Evolutionary conservation across 805 yeast genomes (phyloP).

Genomic region (Yamadazyma kitorensis): DNA sequence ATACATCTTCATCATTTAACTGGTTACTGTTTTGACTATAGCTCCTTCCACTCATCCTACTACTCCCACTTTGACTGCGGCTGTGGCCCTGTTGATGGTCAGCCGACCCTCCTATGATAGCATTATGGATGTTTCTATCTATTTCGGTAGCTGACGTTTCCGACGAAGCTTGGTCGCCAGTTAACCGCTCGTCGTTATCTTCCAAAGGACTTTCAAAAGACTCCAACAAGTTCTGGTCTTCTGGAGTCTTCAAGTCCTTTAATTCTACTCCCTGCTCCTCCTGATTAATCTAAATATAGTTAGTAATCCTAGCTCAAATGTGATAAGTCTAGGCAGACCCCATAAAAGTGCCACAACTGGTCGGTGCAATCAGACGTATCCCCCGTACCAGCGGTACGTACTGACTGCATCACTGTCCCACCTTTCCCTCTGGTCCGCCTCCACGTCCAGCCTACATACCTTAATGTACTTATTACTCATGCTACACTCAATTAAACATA

Average conservation of each 20-base stretch:
- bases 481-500: too few relatives aligned
- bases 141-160: constrained; percentile 13
- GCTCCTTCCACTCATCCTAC: neutral
- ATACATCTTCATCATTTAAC: neutral
- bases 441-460: too few relatives aligned
- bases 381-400: too few relatives aligned
- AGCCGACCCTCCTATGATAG: constrained; percentile 5
- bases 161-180: constrained; percentile 4
- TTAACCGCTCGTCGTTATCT: constrained; percentile 3
- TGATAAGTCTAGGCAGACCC: too few relatives aligned
- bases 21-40: neutral
- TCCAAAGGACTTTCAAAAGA: neutral
- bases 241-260: constrained; percentile 1
- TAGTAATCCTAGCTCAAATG: constrained; percentile 5
- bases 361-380: too few relatives aligned
- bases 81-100: neutral
- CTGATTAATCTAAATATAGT: constrained; percentile 4
- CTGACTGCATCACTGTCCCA: too few relatives aligned
- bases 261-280: constrained; percentile 8
- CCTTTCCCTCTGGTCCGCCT: too few relatives aligned
- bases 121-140: constrained; percentile 17
- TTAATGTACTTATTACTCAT: too few relatives aligned
- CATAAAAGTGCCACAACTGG: too few relatives aligned
- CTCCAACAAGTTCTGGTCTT: neutral
- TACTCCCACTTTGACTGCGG: neutral